Percentiles rank a stretch among this genome's conserved stretches.
These are phyloP conservation scores for Fusarium nygamai DNA, from an alignment of 2,329 filamentous ascomycete species.

Conservation along the genomic window DNA sequence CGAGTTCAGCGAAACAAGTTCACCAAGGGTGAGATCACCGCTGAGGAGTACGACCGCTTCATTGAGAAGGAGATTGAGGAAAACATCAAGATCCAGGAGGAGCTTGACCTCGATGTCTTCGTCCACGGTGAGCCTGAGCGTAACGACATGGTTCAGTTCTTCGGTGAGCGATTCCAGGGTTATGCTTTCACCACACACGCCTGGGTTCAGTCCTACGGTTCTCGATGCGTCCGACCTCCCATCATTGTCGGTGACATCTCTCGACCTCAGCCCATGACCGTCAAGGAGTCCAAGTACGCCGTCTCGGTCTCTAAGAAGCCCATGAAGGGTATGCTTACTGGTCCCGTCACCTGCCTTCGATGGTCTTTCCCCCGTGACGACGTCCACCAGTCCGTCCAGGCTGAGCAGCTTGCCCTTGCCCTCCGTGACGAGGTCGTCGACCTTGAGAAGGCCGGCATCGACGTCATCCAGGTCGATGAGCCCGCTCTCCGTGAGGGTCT, in stretches of 20 bases:
- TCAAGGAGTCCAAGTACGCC: conserved; percentile 99
- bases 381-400: conserved; percentile 98
- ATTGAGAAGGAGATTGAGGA: conserved; percentile 99
- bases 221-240: conserved; percentile 95
- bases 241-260: conserved; percentile 99
- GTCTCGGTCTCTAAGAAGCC: conserved; percentile 96
- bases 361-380: conserved; percentile 99
- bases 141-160: conserved; percentile 99
- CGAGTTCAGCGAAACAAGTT: conserved; percentile 96
- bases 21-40: conserved; percentile 97
- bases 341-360: conserved; percentile 96
- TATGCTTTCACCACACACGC: conserved; percentile 99
- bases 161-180: conserved; percentile 94
- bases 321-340: conserved; percentile 99
- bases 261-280: conserved; percentile 95
- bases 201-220: conserved; percentile 99
- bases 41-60: conserved; percentile 95
- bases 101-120: conserved; percentile 95
- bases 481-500: conserved; percentile 99
- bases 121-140: conserved; percentile 99
- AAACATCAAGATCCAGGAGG: conserved; percentile 96
- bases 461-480: conserved; percentile 99
- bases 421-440: conserved; percentile 98
- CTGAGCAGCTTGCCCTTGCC: conserved; percentile 97
- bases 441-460: conserved; percentile 95